Evolutionary conservation across 192 early-diverging fungal genomes (phyloP), one percentile per base, ranked within the genome.

Genomic region (Coemansia sp.): DNA sequence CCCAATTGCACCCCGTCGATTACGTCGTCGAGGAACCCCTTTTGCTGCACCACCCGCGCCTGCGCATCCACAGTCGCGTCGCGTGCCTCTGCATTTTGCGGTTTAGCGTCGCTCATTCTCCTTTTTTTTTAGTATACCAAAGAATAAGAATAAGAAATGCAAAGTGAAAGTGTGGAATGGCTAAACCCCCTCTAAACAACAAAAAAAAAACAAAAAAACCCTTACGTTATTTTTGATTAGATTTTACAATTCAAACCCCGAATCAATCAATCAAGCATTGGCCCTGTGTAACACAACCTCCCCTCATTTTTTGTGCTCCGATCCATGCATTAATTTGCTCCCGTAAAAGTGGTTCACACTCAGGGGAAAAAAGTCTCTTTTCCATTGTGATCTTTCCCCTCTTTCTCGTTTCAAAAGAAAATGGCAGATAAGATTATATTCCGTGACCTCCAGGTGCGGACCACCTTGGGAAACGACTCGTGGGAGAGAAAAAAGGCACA

Each of bases 401-500:
- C 11, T 16, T 38, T 16, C 16, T 16, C 12, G 16, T 38, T 16
- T 38, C 35, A 4, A 16, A 38, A 38, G 0, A 32, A n/a, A 25
- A 77, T 77, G 74, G 50, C 76, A 1, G 91, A 92, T 82, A 87
- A 82, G 61, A 84, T 91, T 56, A 67, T 84, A 35, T 73, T 95
- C 24, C 81, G 85, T 55, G 84, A 94, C 71, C 84, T 98, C 29
- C 75, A 85, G 22, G 87, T 97, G 44, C 87, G 86, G 49, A 90
- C 85, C 40, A 86, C 90, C 42, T 83, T 95, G 38, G 97, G 97
- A 8, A 89, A 92, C 46, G 95, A 99, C 76, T 83, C 88, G 18
- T 99, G 97, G 95, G 94, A 94, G 60, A 83, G 93, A 14, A 80
- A 80, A n/a, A 91, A 93, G 67, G 66, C 81, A 7, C 95, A 97